Base-by-base conservation (phyloP, 805 yeast genomes). In the Candida tibetensis region DNA sequence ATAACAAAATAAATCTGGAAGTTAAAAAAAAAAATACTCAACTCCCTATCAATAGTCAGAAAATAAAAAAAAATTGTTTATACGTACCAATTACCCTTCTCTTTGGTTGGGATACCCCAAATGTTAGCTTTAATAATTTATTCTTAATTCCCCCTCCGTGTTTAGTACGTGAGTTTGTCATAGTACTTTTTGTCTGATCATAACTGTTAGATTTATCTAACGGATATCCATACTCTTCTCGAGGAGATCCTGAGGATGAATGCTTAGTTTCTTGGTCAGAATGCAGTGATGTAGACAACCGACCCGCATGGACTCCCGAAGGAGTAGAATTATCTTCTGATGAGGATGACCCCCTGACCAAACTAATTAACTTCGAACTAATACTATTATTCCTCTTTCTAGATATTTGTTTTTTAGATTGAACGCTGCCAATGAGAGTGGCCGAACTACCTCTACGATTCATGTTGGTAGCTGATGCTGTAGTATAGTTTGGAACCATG, bases 151-250 rank as follows among this genome's bases (percentile, higher is more conserved):
- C 38, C 9, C 25, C 25, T 17, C 28, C 28, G 14, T 22, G 28
- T 22, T 21, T 28, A 10, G 25, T 59, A 30, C 72, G 52, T 17
- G 48, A 47, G 12, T 44, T 44, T 4, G 71, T 65, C 57, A 67
- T 55, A 27, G 45, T 44, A 37, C 65, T 56, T 45, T 60, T 62
- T 6, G 72, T 66, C 42, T 64, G 71, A 40, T 68, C 74, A 39
- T 41, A 66, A 28, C 62, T 55, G 32, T 36, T 39, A 5, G 62
- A 51, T 28, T 51, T 46, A 25, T 42, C 39, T 17, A 57, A 38
- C 4, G 40, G 39, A 15, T 46, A 13, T 22, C 14, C 16, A 13
- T 23, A 36, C 12, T 21, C 29, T 14, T 32, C 25, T 3, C 9
- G 28, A 12, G 29, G 23, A 9, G 27, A 18, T 13, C 17, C 29